These are phyloP conservation scores for Ophiostoma himal-ulmi DNA, from an alignment of 2,329 filamentous ascomycete species.

Conservation along the genomic window DNA sequence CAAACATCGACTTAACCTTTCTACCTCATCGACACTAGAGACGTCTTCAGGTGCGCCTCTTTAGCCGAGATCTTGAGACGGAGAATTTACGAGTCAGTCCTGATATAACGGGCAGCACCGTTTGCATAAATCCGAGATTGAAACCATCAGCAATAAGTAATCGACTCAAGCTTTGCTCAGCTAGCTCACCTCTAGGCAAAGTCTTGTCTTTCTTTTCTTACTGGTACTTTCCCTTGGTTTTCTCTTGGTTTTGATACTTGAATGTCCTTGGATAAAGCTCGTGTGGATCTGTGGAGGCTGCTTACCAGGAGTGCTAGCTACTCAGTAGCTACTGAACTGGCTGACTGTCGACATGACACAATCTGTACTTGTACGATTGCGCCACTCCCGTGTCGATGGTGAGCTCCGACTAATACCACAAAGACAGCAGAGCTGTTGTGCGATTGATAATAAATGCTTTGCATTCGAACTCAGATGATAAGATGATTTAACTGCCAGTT, in stretches of 20 bases:
- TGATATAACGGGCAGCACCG: neutral
- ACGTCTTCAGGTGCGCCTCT: neutral
- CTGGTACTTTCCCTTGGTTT: neutral
- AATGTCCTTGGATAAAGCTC: neutral
- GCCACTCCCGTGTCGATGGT: slow-evolving; percentile 9
- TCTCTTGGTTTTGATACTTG: neutral
- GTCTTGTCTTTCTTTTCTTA: neutral
- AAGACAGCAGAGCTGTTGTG: neutral
- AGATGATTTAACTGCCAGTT: too few species aligned
- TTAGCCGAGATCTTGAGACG: neutral
- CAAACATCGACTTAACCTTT: neutral
- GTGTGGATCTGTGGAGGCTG: neutral
- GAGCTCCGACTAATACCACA: slow-evolving; percentile 4
- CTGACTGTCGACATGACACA: slow-evolving; percentile 2
- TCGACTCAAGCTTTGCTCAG: neutral
- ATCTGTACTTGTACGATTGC: slow-evolving; percentile 3
- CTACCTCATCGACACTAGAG: neutral
- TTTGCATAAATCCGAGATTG: neutral
- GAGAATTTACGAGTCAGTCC: slow-evolving; percentile 2
- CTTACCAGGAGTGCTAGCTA: neutral
- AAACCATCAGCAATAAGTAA: neutral
- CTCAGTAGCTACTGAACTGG: neutral
- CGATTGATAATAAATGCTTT: neutral
- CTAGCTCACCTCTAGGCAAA: neutral
- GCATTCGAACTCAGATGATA: too few species aligned